A percentile compares a stretch with the other conserved stretches of the same genome.
Conservation (phyloP, 495 filamentous ascomycete species). For the Oleoguttula mirabilis region DNA sequence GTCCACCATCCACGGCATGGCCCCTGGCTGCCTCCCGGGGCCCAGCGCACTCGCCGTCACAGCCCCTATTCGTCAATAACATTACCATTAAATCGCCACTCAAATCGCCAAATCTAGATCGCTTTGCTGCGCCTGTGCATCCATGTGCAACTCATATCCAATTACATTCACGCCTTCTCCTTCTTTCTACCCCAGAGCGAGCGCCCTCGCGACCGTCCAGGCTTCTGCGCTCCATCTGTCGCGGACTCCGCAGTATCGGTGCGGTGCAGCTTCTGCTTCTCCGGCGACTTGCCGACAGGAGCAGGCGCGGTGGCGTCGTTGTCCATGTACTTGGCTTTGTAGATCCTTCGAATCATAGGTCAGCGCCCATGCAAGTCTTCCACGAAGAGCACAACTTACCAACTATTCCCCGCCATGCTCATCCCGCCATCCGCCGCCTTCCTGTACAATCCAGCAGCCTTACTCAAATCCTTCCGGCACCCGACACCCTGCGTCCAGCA, state of each 20-base stretch:
- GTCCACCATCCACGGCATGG: too few species aligned
- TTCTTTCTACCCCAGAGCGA: slow-evolving; percentile 55
- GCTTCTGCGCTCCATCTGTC: slow-evolving; percentile 40
- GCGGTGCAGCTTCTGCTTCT: slow-evolving; percentile 10
- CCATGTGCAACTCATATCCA: too few species aligned
- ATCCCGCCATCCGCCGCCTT: slow-evolving; percentile 84
- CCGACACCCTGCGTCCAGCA: slow-evolving; percentile 34
- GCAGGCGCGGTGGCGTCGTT: too few species aligned
- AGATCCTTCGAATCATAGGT: slow-evolving; percentile 51
- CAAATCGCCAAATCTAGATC: too few species aligned
- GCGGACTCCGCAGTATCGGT: slow-evolving; percentile 15
- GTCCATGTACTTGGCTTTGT: slow-evolving; percentile 81
- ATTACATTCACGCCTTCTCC: slow-evolving; percentile 6
- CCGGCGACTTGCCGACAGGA: slow-evolving; percentile 23
- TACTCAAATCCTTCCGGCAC: slow-evolving; percentile 91
- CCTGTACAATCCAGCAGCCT: slow-evolving; percentile 82
- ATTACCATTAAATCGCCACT: too few species aligned
- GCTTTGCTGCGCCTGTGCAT: too few species aligned
- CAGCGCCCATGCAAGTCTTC: too few species aligned
- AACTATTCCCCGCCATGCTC: slow-evolving; percentile 96
- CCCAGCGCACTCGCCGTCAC: too few species aligned
- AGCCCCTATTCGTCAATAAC: too few species aligned
- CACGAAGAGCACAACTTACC: slow-evolving; percentile 44
- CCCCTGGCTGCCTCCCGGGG: too few species aligned
- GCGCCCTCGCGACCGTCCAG: slow-evolving; percentile 53